Conservation (phyloP, 78 protist genomes). For the Protostelium mycophagum region DNA sequence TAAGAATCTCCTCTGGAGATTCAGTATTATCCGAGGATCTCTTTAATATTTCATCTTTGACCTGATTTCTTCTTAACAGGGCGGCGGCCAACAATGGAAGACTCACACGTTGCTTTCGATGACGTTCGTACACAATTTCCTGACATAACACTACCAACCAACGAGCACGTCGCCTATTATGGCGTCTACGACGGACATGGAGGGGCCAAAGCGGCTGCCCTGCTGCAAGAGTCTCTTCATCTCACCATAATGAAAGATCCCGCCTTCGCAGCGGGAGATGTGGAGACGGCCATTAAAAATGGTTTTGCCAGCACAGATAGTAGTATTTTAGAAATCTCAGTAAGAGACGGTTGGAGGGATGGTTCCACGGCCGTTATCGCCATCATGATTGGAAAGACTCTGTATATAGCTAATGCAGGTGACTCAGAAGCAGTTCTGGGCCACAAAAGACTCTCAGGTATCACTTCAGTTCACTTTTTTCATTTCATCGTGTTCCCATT, state of each 20-base stretch:
- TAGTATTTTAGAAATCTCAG: neutral
- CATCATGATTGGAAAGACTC: conserved; percentile 25
- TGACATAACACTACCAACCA: neutral
- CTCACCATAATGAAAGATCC: conserved; percentile 21
- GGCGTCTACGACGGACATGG: conserved; percentile 77
- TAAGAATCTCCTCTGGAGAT: too few species aligned
- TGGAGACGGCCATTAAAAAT: conserved; percentile 33
- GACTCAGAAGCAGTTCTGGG: conserved; percentile 58
- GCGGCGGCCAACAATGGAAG: neutral
- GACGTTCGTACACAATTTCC: neutral
- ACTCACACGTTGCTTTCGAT: neutral
- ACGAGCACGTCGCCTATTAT: conserved; percentile 13
- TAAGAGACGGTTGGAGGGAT: conserved; percentile 15
- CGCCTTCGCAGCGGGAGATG: conserved; percentile 10
- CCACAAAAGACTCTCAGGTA: neutral
- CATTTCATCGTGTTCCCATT: too few species aligned
- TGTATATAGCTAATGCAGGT: conserved; percentile 55
- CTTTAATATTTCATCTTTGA: too few species aligned
- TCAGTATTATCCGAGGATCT: too few species aligned
- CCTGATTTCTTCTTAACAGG: neutral
- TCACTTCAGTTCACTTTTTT: conserved; percentile 3
- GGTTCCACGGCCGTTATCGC: conserved; percentile 44
- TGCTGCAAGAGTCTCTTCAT: conserved; percentile 38
- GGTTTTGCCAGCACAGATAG: conserved; percentile 42
- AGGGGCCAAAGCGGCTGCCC: conserved; percentile 35